Evolutionary conservation across 164 flowering plant species (phyloP), one percentile per base, ranked within the genome.

Genomic region (Santalum album): DNA sequence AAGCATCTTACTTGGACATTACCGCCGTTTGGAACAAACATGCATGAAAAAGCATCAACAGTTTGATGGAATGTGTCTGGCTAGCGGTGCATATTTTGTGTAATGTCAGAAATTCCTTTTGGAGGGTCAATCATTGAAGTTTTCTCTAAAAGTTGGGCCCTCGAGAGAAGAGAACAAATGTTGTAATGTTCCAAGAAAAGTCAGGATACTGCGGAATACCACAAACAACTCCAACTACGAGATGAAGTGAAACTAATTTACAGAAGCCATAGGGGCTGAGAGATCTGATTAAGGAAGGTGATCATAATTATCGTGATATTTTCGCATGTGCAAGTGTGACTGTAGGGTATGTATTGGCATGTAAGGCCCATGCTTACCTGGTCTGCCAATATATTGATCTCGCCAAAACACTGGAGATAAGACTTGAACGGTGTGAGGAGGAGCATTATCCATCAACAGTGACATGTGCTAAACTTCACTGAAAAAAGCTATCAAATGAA

Each of bases 111-210:
- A 49, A n/a, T 54, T 50, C 24, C 26, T 63, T 45, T 45, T 32
- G 20, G 21, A 54, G 51, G 26, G 19, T 61, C 73, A 53, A 65
- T 65, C 43, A 65, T 65, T 61, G 71, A 49, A 57, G 49, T 53
- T 19, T 55, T 63, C 25, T 7, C 56, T 43, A 44, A 55, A 51
- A 47, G 57, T 16, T 34, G 24, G 35, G 51, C 42, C 11, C 57
- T 38, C 19, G 32, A 27, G 34, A 59, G 36, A 25, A 18, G 29
- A 24, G 29, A 32, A n/a, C 19, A 27, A 26, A 25, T 6, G 34
- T 29, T 39, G 34, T 29, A 29, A 29, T 4, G 4, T 9, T 29
- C 34, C 9, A 29, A 29, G 34, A 9, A 29, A 9, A 29, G 9
- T 29, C 34, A 29, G 34, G 4, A 29, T 9, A 3, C 9, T 29